Base-by-base conservation (phyloP, 768 basidiomycete species). In the Hortiboletus campestris region DNA sequence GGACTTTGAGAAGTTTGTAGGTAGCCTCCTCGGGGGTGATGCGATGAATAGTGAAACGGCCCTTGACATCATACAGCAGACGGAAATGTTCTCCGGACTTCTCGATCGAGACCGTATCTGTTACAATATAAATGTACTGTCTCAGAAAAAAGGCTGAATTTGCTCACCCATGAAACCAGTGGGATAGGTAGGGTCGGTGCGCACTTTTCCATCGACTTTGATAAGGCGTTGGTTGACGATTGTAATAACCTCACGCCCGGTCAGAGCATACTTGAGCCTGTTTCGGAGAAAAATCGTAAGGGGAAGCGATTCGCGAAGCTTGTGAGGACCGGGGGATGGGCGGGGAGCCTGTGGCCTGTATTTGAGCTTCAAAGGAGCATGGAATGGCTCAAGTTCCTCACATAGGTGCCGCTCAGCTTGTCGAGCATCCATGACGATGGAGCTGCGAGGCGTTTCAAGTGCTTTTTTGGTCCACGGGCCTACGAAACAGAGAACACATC, bases 371-470 rank as follows among this genome's bases (percentile, higher is more conserved):
- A 22, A 48, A 4, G 9, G 16, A n/a, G 22, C 6, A 28, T 35
- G 22, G 11, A 36, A 54, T 20, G 17, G 28, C 7, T 12, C 7
- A 45, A 25, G 36, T 35, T 59, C 75, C 89, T 73, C 76, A 94
- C 93, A 67, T 92, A 96, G 64, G 93, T 94, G 57, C 93, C 93
- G 77, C 90, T 87, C 68, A 99, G 78, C 81, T 99, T 99, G 83
- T 98, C 94, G 61, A 99, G 84, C 95, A 99, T 98, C 97, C 97
- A 99, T 80, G 93, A 89, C 45, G 94, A 96, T 61, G 97, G 97
- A 59, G 97, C 97, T 64, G 88, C 86, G 57, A 98, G 85, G 71
- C 96, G 91, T 84, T 98, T 98, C 80, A 98, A 84, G 74, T 98
- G 95, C 79, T 97, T 97, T 89, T 91, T 97, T 62, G 95, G 95